Evolutionary conservation across 2,329 filamentous ascomycete genomes (phyloP), one percentile per base, ranked within the genome.

Genomic region (Alternaria atra): DNA sequence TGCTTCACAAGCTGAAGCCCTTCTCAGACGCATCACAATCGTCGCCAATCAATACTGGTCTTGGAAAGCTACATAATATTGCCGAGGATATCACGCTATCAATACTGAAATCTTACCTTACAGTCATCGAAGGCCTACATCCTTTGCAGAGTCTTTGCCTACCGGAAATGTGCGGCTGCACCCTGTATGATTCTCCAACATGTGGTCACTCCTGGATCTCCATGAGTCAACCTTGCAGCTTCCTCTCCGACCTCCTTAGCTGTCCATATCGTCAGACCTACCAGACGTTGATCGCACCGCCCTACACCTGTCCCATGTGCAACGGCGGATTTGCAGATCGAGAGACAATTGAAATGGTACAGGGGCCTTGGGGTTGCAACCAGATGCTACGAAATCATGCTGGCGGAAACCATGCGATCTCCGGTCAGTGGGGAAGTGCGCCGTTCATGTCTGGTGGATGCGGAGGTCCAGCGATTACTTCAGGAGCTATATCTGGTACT

Each of bases 201-300:
- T 86, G 84, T 70, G 69, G 71, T 7, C 84, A 85, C 63, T 74
- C 79, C 29, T 86, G 84, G 83, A 71, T 85, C 55, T 80, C 78
- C 25, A 80, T 86, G 65, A 74, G 73, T 25, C 71, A 77, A 12
- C 79, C 81, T 8, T 86, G 84, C 69, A 73, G 70, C 5, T 73
- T 72, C 34, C 71, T 74, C 37, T 73, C 72, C 25, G 77, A 83
- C 55, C 75, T 83, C 17, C 64, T 80, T 37, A 80, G 67, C 58
- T 83, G 81, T 63, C 77, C 78, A 8, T 65, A 76, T 54, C 80
- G 80, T 51, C 65, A 73, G 30, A 73, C 68, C 9, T 66, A 67
- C 40, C 66, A 73, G 40, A 68, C 67, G n/a, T 57, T 71, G 34
- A 61, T 74, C 27, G 73, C 73, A 23, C 73, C 73, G 25, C 62